phyloP scores from a whole-genome alignment of 345 rosid genomes.

The Syzygium aromaticum region DNA sequence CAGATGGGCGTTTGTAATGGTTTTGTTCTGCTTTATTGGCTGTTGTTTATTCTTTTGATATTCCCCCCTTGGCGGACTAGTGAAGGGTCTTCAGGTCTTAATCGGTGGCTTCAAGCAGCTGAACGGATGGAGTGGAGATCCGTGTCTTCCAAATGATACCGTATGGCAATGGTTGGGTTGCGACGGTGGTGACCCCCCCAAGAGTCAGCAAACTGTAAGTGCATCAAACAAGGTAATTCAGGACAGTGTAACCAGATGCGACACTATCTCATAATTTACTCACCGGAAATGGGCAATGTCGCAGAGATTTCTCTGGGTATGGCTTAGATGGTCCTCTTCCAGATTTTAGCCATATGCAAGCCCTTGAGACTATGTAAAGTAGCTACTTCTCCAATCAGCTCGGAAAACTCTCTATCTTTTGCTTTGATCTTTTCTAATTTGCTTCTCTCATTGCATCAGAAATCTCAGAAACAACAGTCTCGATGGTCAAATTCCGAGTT shows the following conservation, averaged over 20 bases:
- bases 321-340: neutral
- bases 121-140: conserved; percentile 3
- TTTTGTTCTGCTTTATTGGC: neutral
- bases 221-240: neutral
- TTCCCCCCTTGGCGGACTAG: neutral
- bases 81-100: neutral
- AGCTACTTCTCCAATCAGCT: neutral
- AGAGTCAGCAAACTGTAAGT: neutral
- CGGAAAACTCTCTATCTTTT: neutral
- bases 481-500: neutral
- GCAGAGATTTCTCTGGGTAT: neutral
- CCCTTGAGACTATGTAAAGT: neutral
- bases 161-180: conserved; percentile 5
- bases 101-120: neutral
- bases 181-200: neutral
- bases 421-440: neutral
- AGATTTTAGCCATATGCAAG: conserved; percentile 5
- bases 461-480: neutral
- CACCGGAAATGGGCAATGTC: neutral
- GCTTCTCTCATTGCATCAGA: neutral
- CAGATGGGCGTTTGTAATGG: neutral
- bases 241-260: neutral
- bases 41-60: neutral
- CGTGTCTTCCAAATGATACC: neutral
- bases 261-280: neutral